Evolutionary conservation across 169 alveolate species (phyloP), one percentile per base, ranked within the genome.

Genomic region (Cryptosporidium muris): DNA sequence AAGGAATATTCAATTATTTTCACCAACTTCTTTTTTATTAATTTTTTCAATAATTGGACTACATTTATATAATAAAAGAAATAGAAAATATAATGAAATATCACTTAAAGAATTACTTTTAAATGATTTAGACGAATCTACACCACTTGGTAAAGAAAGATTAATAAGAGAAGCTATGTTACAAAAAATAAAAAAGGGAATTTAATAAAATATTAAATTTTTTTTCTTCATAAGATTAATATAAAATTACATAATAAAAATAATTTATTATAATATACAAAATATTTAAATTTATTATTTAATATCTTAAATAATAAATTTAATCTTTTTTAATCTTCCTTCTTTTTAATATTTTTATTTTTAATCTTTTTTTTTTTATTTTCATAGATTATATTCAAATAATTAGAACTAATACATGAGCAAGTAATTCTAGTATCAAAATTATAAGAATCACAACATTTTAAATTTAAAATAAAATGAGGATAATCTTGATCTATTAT

Each of bases 381-480:
- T 54, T 54, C 25, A 7, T n/a, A 54, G 1, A n/a, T 16, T 7
- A 54, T 12, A n/a, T 49, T 49, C 12, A 49, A 12, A 49, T 49
- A 9, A 8, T 49, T 9, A 49, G 8, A 9, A 12, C 8, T 49
- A 49, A 1, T 9, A 49, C 8, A 9, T 49, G 52, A 40, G 16
- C 82, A 68, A 43, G 66, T 68, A 12, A 68, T 68, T 54, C 82
- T 68, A 11, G 37, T 68, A 4, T 68, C 82, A 0, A 53, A 43
- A 42, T 52, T 47, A 45, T 52, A 14, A 11, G 56, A 12, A 14
- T 56, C 82, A 40, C 40, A 11, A 42, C 40, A 54, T n/a, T 68
- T 47, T 4, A 56, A 42, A 40, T 12, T 54, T 14, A 25, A 54
- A 4, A 3, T 16, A 5, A 1, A 16, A 7, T 40, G 34, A 11